phyloP scores from a whole-genome alignment of 345 rosid genomes.

The rapeseed (Brassica napus) region DNA sequence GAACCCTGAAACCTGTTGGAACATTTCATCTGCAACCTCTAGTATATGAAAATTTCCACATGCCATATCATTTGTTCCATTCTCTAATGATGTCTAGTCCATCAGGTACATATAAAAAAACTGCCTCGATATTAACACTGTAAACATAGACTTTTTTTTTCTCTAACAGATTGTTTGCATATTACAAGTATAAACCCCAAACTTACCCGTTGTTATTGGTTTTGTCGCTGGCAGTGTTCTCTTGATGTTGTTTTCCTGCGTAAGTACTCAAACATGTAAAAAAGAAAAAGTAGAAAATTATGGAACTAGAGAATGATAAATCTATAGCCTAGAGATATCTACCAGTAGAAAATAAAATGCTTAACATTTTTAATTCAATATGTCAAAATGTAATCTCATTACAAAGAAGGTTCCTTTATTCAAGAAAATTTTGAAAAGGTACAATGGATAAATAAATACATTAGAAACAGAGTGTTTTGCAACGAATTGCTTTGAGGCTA shows the following conservation, averaged over 20 bases:
- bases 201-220: slow-evolving; percentile 22
- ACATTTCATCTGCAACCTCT: slow-evolving; percentile 75
- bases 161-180: slow-evolving; percentile 5
- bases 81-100: slow-evolving; percentile 5
- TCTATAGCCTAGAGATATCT: background rate
- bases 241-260: slow-evolving; percentile 43
- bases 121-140: background rate
- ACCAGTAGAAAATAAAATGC: background rate
- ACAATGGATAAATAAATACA: slow-evolving; percentile 30
- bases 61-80: slow-evolving; percentile 14
- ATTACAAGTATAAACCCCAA: background rate
- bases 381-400: slow-evolving; percentile 21
- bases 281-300: slow-evolving; percentile 11
- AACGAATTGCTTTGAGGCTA: slow-evolving; percentile 51
- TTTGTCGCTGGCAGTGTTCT: slow-evolving; percentile 35
- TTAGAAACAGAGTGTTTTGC: slow-evolving; percentile 43
- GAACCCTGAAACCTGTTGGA: slow-evolving; percentile 94
- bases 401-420: slow-evolving; percentile 15
- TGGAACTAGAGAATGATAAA: background rate
- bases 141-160: background rate
- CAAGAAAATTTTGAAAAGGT: background rate
- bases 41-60: slow-evolving; percentile 34
- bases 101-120: background rate
- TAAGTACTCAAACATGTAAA: slow-evolving; percentile 31
- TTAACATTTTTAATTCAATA: background rate